Conservation (phyloP, 2,329 filamentous ascomycete genomes). For the Lachnellula cervina region DNA sequence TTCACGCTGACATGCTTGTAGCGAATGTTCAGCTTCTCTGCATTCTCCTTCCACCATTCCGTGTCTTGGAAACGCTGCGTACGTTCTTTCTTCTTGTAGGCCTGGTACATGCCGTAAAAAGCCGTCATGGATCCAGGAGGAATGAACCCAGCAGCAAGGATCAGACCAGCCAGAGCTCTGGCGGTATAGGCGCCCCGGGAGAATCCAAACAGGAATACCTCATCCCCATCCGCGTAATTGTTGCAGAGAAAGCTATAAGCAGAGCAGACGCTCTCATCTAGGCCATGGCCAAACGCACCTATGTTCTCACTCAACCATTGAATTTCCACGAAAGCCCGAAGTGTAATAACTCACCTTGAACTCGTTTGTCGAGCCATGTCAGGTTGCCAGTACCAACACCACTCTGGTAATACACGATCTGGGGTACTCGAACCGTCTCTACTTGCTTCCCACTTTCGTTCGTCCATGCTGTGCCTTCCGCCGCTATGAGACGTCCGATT, state of each 20-base stretch:
- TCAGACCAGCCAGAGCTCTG: constrained; percentile 30
- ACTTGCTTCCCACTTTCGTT: background rate
- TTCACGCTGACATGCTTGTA: constrained; percentile 9
- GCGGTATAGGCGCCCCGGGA: constrained; percentile 37
- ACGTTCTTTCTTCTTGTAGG: background rate
- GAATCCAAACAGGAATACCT: constrained; percentile 28
- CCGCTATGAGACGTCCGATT: background rate
- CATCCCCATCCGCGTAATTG: background rate
- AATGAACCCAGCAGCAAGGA: constrained; percentile 8
- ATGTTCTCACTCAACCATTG: background rate
- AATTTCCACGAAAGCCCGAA: background rate
- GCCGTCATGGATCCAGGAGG: background rate
- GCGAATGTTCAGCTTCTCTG: background rate
- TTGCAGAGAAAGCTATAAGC: constrained; percentile 38
- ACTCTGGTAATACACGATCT: constrained; percentile 5
- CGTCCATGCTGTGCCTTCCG: background rate
- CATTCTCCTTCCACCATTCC: background rate
- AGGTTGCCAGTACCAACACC: constrained; percentile 2
- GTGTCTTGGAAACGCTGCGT: background rate
- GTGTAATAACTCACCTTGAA: background rate
- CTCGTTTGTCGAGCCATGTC: background rate
- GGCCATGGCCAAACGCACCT: constrained; percentile 4
- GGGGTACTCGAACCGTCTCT: background rate
- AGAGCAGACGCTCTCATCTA: constrained; percentile 7
- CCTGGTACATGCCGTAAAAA: background rate